These are phyloP conservation scores for Haematococcus lacustris DNA, from an alignment of 139 green algal genomes.

Conservation along the genomic window DNA sequence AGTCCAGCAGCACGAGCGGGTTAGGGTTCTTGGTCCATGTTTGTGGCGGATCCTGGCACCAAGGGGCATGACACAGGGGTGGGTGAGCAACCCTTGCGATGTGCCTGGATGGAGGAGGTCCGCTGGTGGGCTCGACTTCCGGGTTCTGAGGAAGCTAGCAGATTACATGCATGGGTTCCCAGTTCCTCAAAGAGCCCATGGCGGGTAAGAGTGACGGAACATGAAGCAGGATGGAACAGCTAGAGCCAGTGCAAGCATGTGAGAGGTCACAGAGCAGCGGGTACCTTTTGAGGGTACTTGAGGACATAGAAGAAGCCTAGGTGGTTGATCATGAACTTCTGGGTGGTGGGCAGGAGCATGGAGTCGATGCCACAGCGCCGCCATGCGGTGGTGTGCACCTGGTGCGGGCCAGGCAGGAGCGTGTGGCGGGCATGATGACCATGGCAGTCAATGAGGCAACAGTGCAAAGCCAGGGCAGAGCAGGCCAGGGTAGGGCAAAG, in stretches of 20 bases:
- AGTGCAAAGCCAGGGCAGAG: neutral
- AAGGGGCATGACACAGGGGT: neutral
- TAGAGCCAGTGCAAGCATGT: neutral
- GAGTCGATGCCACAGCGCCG: conserved; percentile 35
- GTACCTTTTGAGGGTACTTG: conserved; percentile 33
- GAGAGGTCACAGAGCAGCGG: no score
- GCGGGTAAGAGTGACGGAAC: neutral
- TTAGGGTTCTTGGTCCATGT: conserved; percentile 10
- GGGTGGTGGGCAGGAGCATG: conserved; percentile 37
- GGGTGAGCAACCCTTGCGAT: neutral
- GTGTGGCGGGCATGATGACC: neutral
- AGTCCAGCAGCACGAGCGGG: conserved; percentile 34
- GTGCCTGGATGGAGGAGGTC: neutral
- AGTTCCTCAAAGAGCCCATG: neutral
- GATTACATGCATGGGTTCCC: neutral
- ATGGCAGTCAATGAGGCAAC: neutral
- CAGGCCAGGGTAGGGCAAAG: no score
- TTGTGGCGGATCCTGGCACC: conserved; percentile 12
- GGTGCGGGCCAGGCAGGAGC: neutral
- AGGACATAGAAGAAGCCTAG: conserved; percentile 45
- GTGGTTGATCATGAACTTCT: conserved; percentile 46
- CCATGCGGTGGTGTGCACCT: conserved; percentile 34
- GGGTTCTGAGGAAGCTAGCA: neutral
- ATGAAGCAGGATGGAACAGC: neutral
- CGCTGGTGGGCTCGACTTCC: neutral